Percentiles rank a stretch among this genome's conserved stretches.
Evolutionary conservation across 495 filamentous ascomycete species (phyloP).

Genomic region (Lasiosphaeriaceae sp.): DNA sequence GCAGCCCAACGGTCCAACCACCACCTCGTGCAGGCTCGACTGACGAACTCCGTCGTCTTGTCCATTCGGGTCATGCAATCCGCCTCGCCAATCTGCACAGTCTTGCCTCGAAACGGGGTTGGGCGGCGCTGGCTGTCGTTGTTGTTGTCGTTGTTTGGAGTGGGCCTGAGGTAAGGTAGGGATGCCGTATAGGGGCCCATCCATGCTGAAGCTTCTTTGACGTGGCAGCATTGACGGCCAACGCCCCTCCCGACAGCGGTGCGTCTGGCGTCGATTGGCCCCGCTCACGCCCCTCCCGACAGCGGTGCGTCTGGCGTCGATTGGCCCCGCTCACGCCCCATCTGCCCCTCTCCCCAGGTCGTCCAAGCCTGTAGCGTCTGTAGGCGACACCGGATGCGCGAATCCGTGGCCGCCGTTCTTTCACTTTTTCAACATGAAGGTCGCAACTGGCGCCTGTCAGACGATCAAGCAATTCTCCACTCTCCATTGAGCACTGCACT

Average conservation of each 20-base stretch:
- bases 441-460: not conserved
- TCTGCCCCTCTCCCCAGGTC: not conserved
- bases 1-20: too few species aligned
- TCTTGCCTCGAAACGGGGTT: not conserved
- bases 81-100: not conserved
- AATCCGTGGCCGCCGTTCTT: not conserved
- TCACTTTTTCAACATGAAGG: not conserved
- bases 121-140: conserved; percentile 4
- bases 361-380: not conserved
- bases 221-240: conserved; percentile 29
- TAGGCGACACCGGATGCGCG: not conserved
- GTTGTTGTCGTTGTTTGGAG: too few species aligned
- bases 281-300: conserved; percentile 4
- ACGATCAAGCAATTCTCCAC: not conserved
- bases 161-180: too few species aligned
- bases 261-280: conserved; percentile 15
- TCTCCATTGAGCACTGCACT: too few species aligned
- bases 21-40: too few species aligned
- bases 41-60: too few species aligned
- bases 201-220: conserved; percentile 14
- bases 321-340: conserved; percentile 17
- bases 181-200: conserved; percentile 12
- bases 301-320: conserved; percentile 2
- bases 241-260: conserved; percentile 1
- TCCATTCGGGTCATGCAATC: not conserved